Base-by-base conservation (phyloP, 23 red algal genomes). In the Gracilaria vermiculophylla region DNA sequence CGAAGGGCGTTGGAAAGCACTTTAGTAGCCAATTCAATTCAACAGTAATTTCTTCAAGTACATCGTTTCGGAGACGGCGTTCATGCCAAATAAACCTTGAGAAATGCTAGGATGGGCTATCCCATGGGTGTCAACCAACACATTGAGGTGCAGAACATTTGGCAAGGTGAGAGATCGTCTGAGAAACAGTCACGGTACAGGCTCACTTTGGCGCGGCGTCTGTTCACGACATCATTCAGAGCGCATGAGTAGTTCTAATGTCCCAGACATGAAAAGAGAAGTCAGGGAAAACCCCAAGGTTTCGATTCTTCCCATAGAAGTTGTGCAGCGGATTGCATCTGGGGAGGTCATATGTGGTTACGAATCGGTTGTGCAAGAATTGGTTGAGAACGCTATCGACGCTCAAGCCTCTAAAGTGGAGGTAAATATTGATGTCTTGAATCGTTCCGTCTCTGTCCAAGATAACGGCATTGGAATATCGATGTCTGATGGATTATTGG, bases 361-460 rank as follows among this genome's bases (percentile, higher is more conserved):
- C 23, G 34, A 60, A 23, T 81, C 85, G 24, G 93, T 85, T 47
- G 62, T 95, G 55, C 78, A 83, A 17, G 93, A 95, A 80, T 41
- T 95, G n/a, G 93, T 95, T 25, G 93, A 95, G 80, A 95, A 95
- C 70, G 77, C 85, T 2, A 61, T 95, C 31, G 93, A 95, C 70
- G 93, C 93, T 16, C 45, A 69, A n/a, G 78, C 93, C 13, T 31
- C 5, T 31, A 62, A 39, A 6, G 62, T 95, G 17, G 13, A 13
- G 17, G 71, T 95, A 42, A 27, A 91, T 48, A 62, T 95, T 32
- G 62, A 89, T 40, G 29, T 79, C 44, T 42, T 27, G 21, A 76
- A 17, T 53, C 25, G 76, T 13, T 51, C 80, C 9, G 31, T 95
- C 32, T 56, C 71, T 7, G 84, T 90, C 9, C 23, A 42, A 29